Conservation (phyloP, 495 filamentous ascomycete genomes). For the Aspergillus ellipticus region DNA sequence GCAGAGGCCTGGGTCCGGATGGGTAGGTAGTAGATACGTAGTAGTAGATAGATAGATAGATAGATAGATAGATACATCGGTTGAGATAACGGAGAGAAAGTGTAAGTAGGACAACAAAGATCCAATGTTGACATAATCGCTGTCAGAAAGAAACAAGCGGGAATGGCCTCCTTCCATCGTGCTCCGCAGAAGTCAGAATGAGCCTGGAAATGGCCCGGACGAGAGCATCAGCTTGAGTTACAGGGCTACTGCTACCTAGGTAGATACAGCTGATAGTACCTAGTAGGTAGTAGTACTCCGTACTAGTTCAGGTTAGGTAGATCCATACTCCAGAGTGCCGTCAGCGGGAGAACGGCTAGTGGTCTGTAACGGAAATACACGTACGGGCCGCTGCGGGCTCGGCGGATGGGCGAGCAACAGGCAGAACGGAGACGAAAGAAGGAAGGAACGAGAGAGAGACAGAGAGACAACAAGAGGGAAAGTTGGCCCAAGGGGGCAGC, state of each 20-base stretch:
- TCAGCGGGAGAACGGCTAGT: not conserved
- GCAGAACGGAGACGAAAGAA: conserved; percentile 11
- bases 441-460: not conserved
- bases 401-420: conserved; percentile 6
- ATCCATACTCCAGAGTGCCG: not conserved
- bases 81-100: too few species aligned
- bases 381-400: conserved; percentile 9
- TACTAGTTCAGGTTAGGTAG: not conserved
- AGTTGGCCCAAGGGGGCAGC: conserved; percentile 8
- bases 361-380: conserved; percentile 8
- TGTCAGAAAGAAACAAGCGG: too few species aligned
- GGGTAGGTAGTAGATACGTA: too few species aligned
- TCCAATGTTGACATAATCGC: too few species aligned
- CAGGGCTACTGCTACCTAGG: too few species aligned
- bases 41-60: too few species aligned
- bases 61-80: too few species aligned
- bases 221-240: too few species aligned
- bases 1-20: not conserved
- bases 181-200: too few species aligned
- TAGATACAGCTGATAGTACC: not conserved
- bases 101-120: too few species aligned
- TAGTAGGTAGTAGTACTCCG: not conserved
- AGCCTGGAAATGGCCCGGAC: too few species aligned
- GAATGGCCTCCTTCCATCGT: too few species aligned
- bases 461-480: not conserved